Base-by-base conservation (phyloP, 768 basidiomycete genomes). In the Russula dissimulans region DNA sequence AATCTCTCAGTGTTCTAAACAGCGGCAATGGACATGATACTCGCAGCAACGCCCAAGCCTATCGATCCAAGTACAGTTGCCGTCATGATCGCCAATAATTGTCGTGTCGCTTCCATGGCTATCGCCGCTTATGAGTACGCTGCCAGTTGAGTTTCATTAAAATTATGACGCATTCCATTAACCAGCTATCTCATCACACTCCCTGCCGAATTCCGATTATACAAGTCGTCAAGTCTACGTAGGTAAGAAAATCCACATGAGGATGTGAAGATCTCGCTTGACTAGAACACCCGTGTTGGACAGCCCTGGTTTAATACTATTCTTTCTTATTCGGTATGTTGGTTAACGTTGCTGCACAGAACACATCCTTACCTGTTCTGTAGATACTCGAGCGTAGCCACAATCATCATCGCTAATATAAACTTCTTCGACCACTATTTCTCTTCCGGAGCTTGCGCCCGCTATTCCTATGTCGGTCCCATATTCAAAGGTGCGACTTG, bases 391-490 rank as follows among this genome's bases (percentile, higher is more conserved):
- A 84, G 81, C 67, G 72, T 83, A 34, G 14, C 74, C 4, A 74
- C 75, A 46, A 73, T 86, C 61, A 70, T 74, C 8, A 56, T 83
- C 52, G 81, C 78, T 63, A 84, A 79, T 68, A 76, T 80, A 59
- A 83, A 82, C 12, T 85, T 81, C 67, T 86, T 87, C 67, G 75
- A 76, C 60, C 67, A 68, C n/a, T 48, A 69, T 14, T 87, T 86
- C 66, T 79, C 80, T 3, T n/a, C 60, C 9, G 67, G 68, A 15
- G 67, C 73, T 32, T 88, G 86, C 70, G 49, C 59, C 2, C 70
- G 66, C 5, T 87, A 79, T 68, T 82, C 73, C 69, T 70, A 82
- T 12, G 64, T 80, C 14, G 74, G 82, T 1, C 81, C 85, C 14
- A 67, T 77, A 11, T 81, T 86, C 68, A 87, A 87, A 79, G 85